These are phyloP conservation scores for Raphanus hybrid DNA, from an alignment of 441 rosid genomes.

Conservation along the genomic window DNA sequence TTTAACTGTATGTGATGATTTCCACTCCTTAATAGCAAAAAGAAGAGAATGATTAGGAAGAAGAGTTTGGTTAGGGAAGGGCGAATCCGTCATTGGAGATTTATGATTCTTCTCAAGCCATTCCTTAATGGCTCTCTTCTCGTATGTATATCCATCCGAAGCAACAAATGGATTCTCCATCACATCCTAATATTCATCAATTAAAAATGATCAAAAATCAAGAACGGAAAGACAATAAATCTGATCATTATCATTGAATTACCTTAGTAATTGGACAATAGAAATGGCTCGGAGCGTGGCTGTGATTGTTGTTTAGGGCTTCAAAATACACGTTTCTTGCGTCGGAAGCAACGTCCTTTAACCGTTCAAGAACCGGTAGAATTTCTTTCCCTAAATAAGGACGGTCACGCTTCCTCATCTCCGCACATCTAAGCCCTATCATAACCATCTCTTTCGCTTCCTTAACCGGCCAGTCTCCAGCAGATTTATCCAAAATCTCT, in stretches of 20 bases:
- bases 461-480: conserved; percentile 83
- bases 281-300: conserved; percentile 69
- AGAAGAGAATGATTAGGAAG: conserved; percentile 77
- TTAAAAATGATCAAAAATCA: neutral
- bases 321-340: conserved; percentile 45
- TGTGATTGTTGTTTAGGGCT: conserved; percentile 17
- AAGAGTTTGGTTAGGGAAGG: conserved; percentile 62
- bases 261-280: conserved; percentile 45
- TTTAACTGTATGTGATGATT: conserved; percentile 33
- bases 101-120: conserved; percentile 65
- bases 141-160: conserved; percentile 91
- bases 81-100: conserved; percentile 77
- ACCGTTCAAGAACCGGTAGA: conserved; percentile 74
- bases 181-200: conserved; percentile 57
- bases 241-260: neutral
- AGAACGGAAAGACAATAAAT: neutral
- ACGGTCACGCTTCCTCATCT: conserved; percentile 77
- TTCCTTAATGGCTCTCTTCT: conserved; percentile 69
- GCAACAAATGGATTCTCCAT: conserved; percentile 94
- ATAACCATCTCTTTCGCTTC: conserved; percentile 73
- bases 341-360: conserved; percentile 57
- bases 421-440: conserved; percentile 74
- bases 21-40: conserved; percentile 80
- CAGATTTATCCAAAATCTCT: conserved; percentile 70
- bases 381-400: conserved; percentile 71